Conservation (phyloP, 2,329 filamentous ascomycete species). For the Nothophoma quercina region DNA sequence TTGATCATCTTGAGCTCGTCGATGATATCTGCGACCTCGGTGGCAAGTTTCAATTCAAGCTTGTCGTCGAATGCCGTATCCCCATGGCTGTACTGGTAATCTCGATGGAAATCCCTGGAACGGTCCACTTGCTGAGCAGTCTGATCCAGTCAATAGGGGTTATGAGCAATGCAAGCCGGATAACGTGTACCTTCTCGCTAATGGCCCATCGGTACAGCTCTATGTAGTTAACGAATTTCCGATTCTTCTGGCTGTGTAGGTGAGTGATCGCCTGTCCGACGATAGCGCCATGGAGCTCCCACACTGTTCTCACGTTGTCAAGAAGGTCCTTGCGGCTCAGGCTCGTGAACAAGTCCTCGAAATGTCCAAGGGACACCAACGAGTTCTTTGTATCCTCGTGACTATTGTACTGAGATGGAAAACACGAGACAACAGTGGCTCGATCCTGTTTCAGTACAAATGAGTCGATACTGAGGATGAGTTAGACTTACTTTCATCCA, state of each 20-base stretch:
- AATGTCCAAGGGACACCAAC: too few relatives aligned
- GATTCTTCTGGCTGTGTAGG: not conserved
- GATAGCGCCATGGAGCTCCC: not conserved
- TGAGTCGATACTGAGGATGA: too few relatives aligned
- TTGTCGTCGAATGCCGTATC: not conserved
- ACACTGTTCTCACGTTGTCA: too few relatives aligned
- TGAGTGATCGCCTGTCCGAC: not conserved
- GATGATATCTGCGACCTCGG: not conserved
- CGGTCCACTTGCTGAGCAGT: not conserved
- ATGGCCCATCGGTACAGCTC: not conserved
- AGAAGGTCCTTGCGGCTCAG: too few relatives aligned
- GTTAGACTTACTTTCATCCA: not conserved
- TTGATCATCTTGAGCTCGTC: not conserved
- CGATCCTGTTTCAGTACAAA: not conserved
- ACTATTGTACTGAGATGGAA: not conserved
- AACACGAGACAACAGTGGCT: not conserved
- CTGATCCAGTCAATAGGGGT: too few relatives aligned
- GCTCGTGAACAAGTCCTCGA: too few relatives aligned
- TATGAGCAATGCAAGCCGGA: too few relatives aligned
- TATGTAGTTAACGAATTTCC: not conserved
- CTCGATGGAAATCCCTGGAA: not conserved
- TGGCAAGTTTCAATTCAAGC: not conserved
- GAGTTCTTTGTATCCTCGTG: too few relatives aligned
- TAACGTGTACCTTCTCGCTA: not conserved
- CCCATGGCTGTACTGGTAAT: not conserved